Percentiles rank a stretch among this genome's conserved stretches.
phyloP scores from a whole-genome alignment of 805 yeast genomes.

The Yarrowia sp. region DNA sequence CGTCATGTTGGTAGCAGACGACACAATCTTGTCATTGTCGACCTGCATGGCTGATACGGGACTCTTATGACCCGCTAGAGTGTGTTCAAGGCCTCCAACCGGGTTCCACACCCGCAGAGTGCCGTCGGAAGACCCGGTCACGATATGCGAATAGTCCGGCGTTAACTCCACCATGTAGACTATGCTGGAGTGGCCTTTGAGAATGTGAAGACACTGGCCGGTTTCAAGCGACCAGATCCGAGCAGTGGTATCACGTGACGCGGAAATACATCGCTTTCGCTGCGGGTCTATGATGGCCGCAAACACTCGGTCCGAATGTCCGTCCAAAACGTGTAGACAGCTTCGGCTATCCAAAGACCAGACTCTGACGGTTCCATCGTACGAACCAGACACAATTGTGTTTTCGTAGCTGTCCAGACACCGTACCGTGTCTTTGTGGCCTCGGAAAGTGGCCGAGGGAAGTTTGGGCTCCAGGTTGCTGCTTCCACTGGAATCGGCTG shows the following conservation, averaged over 20 bases:
- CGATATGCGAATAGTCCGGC: constrained; percentile 62
- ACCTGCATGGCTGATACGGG: constrained; percentile 91
- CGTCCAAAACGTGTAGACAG: constrained; percentile 41
- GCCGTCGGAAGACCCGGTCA: constrained; percentile 87
- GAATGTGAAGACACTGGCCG: constrained; percentile 74
- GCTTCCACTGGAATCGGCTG: constrained; percentile 7
- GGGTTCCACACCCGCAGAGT: constrained; percentile 88
- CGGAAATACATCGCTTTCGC: neutral
- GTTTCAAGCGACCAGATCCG: constrained; percentile 95
- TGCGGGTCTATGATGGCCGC: constrained; percentile 10
- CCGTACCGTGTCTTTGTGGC: constrained; percentile 51
- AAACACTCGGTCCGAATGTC: constrained; percentile 14
- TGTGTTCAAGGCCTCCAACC: constrained; percentile 84
- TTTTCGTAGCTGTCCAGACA: constrained; percentile 58
- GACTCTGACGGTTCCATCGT: constrained; percentile 53
- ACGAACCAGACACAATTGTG: constrained; percentile 50
- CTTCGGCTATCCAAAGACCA: constrained; percentile 62
- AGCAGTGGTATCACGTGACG: constrained; percentile 82
- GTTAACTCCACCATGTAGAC: constrained; percentile 70
- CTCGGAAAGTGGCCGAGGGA: constrained; percentile 48
- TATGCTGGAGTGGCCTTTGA: constrained; percentile 68
- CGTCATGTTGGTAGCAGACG: constrained; percentile 92
- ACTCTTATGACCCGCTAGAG: constrained; percentile 86
- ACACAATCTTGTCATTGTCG: constrained; percentile 84
- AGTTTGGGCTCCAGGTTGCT: constrained; percentile 8